Conservation (phyloP, 2,329 filamentous ascomycete species). For the Hirsutella minnesotensis region DNA sequence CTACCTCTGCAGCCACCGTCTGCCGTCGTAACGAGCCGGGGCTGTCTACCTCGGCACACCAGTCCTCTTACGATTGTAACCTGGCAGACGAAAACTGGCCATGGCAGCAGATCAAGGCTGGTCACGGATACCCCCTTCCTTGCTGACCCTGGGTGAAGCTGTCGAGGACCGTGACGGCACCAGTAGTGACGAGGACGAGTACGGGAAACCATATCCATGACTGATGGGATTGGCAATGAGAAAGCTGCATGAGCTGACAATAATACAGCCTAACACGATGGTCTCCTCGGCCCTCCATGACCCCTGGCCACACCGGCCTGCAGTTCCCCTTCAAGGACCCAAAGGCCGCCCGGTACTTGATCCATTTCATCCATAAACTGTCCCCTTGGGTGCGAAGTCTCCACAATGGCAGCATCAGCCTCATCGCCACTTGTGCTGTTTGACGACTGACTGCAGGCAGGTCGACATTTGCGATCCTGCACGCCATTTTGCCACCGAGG, state of each 20-base stretch:
- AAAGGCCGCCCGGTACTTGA: neutral
- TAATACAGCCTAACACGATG: conserved; percentile 19
- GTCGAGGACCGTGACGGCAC: too few relatives aligned
- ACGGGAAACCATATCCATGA: too few relatives aligned
- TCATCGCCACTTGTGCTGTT: too few relatives aligned
- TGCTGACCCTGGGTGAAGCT: conserved; percentile 6
- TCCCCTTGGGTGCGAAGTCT: neutral
- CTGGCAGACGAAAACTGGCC: conserved; percentile 17
- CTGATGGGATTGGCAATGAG: too few relatives aligned
- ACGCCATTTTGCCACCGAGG: conserved; percentile 26
- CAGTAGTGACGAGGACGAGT: too few relatives aligned
- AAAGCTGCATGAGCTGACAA: too few relatives aligned
- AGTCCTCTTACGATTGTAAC: too few relatives aligned
- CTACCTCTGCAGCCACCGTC: too few relatives aligned
- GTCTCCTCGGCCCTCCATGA: conserved; percentile 5
- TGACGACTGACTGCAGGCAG: conserved; percentile 8
- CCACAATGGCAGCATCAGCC: too few relatives aligned
- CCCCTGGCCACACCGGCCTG: conserved; percentile 17
- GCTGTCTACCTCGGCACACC: too few relatives aligned
- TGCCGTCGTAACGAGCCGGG: too few relatives aligned
- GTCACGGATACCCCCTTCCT: neutral
- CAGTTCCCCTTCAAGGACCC: neutral
- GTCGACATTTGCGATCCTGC: conserved; percentile 29
- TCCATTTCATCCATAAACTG: neutral
- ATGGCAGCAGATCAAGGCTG: conserved; percentile 32